Evolutionary conservation across 495 filamentous ascomycete genomes (phyloP), one percentile per base, ranked within the genome.

Genomic region (Parachaetomium inaequale): DNA sequence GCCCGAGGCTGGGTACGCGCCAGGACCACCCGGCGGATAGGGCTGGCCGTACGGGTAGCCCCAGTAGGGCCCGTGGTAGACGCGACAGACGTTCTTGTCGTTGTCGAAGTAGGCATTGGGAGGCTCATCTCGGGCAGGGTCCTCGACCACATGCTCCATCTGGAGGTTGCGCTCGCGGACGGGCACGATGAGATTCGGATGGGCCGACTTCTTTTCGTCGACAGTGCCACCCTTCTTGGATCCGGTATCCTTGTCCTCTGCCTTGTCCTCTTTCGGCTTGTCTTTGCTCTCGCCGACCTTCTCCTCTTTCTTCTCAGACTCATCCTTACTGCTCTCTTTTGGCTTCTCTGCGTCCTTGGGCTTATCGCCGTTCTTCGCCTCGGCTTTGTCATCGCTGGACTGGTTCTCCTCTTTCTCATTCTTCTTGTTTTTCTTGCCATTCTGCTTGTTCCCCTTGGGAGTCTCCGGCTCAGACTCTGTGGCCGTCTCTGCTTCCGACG

Each of bases 61-160:
- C 59, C 78, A 82, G 26, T 69, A 55, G 0, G 74, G 75, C 0
- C 80, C 80, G 59, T 83, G 79, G 55, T 81, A 83, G 47, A 82
- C 76, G 3, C 78, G 76, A 56, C 76, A 73, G 21, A 76, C 50
- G 12, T 74, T 72, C 31, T 67, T 71, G 14, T 70, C 64, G 25
- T 66, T 58, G 61, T 82, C 79, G 53, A 77, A 75, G 68, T 80
- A 83, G 25, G 81, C 76, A 62, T 83, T 83, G 21, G 81, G 81
- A 1, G 70, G 72, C 21, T 78, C 77, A 59, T 81, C 78, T 1
- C 67, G 53, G n/a, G 68, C 58, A 0, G 65, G 62, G 26, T 72
- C 68, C 40, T 81, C 75, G 7, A 79, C 58, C 10, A 70, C 63
- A 55, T 81, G 78, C 61, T 82, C 80, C 7, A 79, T 65, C 23